Conservation (phyloP, 768 basidiomycete species). For the Amanita molliuscula region DNA sequence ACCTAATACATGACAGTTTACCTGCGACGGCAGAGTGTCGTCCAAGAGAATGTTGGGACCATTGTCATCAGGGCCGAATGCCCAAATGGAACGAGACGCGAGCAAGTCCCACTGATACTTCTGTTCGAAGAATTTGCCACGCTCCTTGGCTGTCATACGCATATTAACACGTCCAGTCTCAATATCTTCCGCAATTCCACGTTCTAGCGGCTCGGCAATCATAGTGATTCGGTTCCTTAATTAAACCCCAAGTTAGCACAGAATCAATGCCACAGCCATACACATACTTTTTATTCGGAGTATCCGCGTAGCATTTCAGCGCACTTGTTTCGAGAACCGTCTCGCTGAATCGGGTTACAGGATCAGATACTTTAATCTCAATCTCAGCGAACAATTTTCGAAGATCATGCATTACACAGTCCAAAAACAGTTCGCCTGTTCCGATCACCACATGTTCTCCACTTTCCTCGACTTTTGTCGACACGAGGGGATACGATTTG, state of each 20-base stretch:
- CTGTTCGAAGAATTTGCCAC: constrained; percentile 92
- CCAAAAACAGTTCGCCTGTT: constrained; percentile 94
- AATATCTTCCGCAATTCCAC: constrained; percentile 93
- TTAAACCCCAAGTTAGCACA: constrained; percentile 9
- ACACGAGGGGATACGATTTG: constrained; percentile 91
- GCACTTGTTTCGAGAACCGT: constrained; percentile 97
- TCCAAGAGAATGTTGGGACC: constrained; percentile 92
- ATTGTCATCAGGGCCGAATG: constrained; percentile 94
- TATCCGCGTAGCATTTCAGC: constrained; percentile 97
- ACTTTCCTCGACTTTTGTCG: constrained; percentile 96
- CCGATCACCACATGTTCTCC: constrained; percentile 97
- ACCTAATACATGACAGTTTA: constrained; percentile 18
- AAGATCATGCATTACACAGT: constrained; percentile 95
- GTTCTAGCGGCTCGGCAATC: constrained; percentile 97
- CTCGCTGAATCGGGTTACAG: constrained; percentile 96
- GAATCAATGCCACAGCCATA: not conserved
- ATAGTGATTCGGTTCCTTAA: constrained; percentile 93
- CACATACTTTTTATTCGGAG: constrained; percentile 96
- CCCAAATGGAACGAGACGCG: constrained; percentile 98
- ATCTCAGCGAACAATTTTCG: constrained; percentile 91
- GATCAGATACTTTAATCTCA: constrained; percentile 99
- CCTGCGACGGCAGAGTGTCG: constrained; percentile 93
- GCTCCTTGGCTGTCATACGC: constrained; percentile 90
- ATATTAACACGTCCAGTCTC: constrained; percentile 90
- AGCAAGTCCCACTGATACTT: constrained; percentile 98